Evolutionary conservation across 371 early-diverging fungal species (phyloP).

Genomic region (Actinomucor elegans): DNA sequence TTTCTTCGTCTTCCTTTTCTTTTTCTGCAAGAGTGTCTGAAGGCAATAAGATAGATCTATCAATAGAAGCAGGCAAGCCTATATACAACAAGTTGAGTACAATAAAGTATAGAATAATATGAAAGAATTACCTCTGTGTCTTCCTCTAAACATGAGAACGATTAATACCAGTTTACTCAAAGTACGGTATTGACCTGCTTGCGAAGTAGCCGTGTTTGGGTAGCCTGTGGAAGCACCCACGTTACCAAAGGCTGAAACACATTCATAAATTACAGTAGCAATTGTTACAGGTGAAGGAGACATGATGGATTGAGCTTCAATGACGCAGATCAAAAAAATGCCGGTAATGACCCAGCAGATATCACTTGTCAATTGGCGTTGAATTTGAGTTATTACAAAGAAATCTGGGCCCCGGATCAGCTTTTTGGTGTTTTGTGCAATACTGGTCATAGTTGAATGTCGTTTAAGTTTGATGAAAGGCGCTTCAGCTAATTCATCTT

Average conservation of each 20-base stretch:
- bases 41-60: slow-evolving; percentile 47
- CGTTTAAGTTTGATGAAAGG: slow-evolving; percentile 36
- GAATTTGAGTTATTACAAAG: slow-evolving; percentile 46
- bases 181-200: slow-evolving; percentile 32
- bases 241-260: slow-evolving; percentile 45
- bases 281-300: slow-evolving; percentile 38
- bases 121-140: slow-evolving; percentile 36
- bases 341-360: slow-evolving; percentile 46
- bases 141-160: slow-evolving; percentile 42
- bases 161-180: slow-evolving; percentile 42
- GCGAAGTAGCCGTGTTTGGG: slow-evolving; percentile 37
- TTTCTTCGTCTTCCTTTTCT: slow-evolving; percentile 27
- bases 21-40: slow-evolving; percentile 34
- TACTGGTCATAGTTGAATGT: slow-evolving; percentile 42
- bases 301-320: slow-evolving; percentile 37
- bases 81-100: neutral
- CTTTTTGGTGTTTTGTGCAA: slow-evolving; percentile 35
- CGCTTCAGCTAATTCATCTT: slow-evolving; percentile 26
- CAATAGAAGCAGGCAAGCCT: slow-evolving; percentile 48
- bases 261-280: slow-evolving; percentile 40
- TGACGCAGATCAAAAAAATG: slow-evolving; percentile 32
- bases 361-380: slow-evolving; percentile 43
- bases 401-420: slow-evolving; percentile 37
- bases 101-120: no score
- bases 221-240: slow-evolving; percentile 42